Evolutionary conservation across 2,329 filamentous ascomycete genomes (phyloP).

Genomic region (Eutypa lata): DNA sequence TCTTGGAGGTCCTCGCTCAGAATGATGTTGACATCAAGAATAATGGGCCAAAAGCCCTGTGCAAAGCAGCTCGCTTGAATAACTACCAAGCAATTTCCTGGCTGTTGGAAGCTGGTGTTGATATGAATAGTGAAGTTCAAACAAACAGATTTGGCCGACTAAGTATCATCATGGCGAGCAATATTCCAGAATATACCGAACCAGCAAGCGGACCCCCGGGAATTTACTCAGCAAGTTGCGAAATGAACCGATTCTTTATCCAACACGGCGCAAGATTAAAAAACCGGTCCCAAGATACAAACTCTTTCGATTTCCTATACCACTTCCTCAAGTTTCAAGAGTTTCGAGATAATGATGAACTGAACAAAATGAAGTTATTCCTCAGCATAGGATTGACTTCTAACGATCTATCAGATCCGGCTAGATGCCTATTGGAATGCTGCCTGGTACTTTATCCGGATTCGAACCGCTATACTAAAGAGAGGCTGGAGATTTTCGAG

Average conservation of each 20-base stretch:
- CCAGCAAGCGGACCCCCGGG: no score
- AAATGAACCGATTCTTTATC: constrained; percentile 6
- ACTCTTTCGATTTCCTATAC: constrained; percentile 3
- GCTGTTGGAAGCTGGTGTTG: constrained; percentile 6
- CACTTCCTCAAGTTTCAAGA: constrained; percentile 1
- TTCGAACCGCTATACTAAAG: no score
- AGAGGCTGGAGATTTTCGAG: neutral
- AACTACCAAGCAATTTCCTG: constrained; percentile 9
- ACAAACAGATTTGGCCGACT: no score
- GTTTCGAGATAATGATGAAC: neutral
- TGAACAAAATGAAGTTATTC: constrained; percentile 3
- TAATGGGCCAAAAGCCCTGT: constrained; percentile 3
- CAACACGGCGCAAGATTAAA: constrained; percentile 4
- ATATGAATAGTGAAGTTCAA: constrained; percentile 3
- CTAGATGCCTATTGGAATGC: constrained; percentile 2
- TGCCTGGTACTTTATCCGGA: neutral
- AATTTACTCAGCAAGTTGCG: constrained; percentile 3
- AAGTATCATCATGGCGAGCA: no score
- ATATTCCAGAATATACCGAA: no score
- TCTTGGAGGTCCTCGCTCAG: constrained; percentile 1
- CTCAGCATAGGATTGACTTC: neutral
- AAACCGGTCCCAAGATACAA: constrained; percentile 2
- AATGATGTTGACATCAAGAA: neutral
- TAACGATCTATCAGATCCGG: neutral
- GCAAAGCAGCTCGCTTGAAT: constrained; percentile 2